Conservation (phyloP, 768 basidiomycete species). For the Leccinum rimulosum region DNA sequence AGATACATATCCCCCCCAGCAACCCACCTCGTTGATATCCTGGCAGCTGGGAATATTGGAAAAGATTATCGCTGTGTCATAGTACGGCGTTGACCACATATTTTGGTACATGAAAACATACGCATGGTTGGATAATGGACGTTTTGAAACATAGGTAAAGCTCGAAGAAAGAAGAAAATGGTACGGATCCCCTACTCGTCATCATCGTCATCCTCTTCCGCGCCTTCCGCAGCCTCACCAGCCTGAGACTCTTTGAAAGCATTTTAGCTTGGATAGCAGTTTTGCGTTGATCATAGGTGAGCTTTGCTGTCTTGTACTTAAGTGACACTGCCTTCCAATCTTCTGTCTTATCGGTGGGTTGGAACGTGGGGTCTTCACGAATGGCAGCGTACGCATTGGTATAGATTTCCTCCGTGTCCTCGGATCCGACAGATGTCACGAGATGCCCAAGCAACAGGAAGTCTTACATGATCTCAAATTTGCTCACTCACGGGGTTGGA, state of each 20-base stretch:
- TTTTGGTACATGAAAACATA: slow-evolving; percentile 20
- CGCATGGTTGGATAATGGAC: slow-evolving; percentile 10
- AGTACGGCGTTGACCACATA: slow-evolving; percentile 9
- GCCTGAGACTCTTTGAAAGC: slow-evolving; percentile 81
- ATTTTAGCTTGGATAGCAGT: slow-evolving; percentile 85
- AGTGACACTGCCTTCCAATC: slow-evolving; percentile 88
- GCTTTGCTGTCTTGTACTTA: slow-evolving; percentile 67
- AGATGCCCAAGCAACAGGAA: no score
- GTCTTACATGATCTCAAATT: no score
- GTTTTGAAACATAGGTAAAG: slow-evolving; percentile 11
- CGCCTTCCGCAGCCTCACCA: slow-evolving; percentile 39
- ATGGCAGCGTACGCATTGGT: slow-evolving; percentile 91
- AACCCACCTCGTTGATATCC: slow-evolving; percentile 39
- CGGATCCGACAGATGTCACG: slow-evolving; percentile 36
- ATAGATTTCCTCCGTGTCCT: slow-evolving; percentile 97
- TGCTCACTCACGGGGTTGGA: no score
- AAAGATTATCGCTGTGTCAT: slow-evolving; percentile 31
- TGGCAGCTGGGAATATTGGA: slow-evolving; percentile 57
- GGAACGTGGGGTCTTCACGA: slow-evolving; percentile 90
- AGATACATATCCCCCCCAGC: slow-evolving; percentile 39
- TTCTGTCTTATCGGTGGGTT: slow-evolving; percentile 81
- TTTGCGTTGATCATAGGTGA: slow-evolving; percentile 76
- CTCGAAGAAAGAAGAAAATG: neutral
- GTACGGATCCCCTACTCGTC: slow-evolving; percentile 50
- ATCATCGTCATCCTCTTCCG: slow-evolving; percentile 42